Evolutionary conservation across 2,329 filamentous ascomycete species (phyloP), one percentile per base, ranked within the genome.

Genomic region (Exutisphaerella laricina): DNA sequence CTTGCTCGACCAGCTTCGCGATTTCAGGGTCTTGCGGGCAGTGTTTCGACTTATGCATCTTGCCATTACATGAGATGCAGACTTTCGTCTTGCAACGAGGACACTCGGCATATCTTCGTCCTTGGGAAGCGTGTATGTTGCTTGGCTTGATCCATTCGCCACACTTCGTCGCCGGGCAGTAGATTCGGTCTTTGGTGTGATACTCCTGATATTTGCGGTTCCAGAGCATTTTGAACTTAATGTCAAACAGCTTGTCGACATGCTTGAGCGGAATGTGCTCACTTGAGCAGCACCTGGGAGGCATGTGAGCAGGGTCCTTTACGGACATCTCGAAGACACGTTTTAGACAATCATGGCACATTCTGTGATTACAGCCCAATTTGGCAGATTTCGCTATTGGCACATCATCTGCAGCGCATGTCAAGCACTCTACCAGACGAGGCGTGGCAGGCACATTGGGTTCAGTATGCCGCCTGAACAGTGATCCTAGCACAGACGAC

Each of bases 141-240:
- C 73, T 75, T 2, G 86, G 85, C 55, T 79, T 81, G 63, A 94
- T 89, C 83, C 82, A 88, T 59, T 85, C 78, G 18, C 84, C 84
- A 57, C 88, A 95, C 31, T 75, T 74, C 39, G 74, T 73, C 1
- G 73, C 73, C 0, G 87, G 85, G 55, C 88, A 94, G 63, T 90
- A 90, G 25, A 89, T 72, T 32, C 84, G 79, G 59, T 86, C 85
- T 38, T 76, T 78, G 1, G 82, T 82, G 4, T 83, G 82, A 56
- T 79, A 86, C 60, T 94, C 85, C 54, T 80, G 72, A 58, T 82
- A 92, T 58, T 88, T 90, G 45, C 75, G 76, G 61, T 92, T 90
- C 86, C 87, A 94, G 1, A 71, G 72, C 52, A 73, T 78, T 67
- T 92, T 90, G 71, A 92, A 90, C 40, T 75, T 72, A 44, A 72